Base-by-base conservation (phyloP, 768 basidiomycete species). In the Rhodotorula kratochvilovae region DNA sequence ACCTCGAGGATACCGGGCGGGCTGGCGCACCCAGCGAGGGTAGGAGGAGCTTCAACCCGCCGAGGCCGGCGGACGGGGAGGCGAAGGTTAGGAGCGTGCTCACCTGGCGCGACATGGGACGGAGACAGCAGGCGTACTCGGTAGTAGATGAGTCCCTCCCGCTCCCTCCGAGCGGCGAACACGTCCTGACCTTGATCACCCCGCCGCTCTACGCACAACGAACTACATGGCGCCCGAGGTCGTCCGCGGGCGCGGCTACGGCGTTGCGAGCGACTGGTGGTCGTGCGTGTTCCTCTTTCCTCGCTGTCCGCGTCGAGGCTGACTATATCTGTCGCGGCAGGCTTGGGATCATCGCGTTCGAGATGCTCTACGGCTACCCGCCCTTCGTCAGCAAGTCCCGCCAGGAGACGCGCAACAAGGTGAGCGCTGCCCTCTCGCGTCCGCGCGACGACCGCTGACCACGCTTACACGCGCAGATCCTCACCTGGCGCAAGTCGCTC, bases 261-360 rank as follows among this genome's bases (percentile, higher is more conserved):
- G 89, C 50, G 94, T 90, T 81, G 90, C 89, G 46, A 95, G 92
- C 79, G 95, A 98, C 79, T 98, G 93, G 93, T 99, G 95, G 95
- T 92, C 90, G 81, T 65, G 70, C 35, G 39, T 42, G 13, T 16
- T 16, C 12, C 13, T 35, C 35, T 25, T 29, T 29, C 29, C 33
- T 31, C 33, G 35, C 2, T 12, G 55, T 23, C 31, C 3, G 2
- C 35, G 27, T 11, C 53, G 27, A 46, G n/a, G n/a, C 35, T 33
- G 2, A 21, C 23, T n/a, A 10, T 25, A 2, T 2, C n/a, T 31
- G 23, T 15, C 45, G 45, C 27, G n/a, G 29, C 51, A 67, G 70
- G 27, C 85, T 97, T 57, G 94, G 93, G 21, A 90, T 96, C 65
- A 97, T 99, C 80, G 90, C 92, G 88, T 97, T 89, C 78, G 93